Evolutionary conservation across 2,329 filamentous ascomycete genomes (phyloP).

Genomic region (Bisporella sp.): DNA sequence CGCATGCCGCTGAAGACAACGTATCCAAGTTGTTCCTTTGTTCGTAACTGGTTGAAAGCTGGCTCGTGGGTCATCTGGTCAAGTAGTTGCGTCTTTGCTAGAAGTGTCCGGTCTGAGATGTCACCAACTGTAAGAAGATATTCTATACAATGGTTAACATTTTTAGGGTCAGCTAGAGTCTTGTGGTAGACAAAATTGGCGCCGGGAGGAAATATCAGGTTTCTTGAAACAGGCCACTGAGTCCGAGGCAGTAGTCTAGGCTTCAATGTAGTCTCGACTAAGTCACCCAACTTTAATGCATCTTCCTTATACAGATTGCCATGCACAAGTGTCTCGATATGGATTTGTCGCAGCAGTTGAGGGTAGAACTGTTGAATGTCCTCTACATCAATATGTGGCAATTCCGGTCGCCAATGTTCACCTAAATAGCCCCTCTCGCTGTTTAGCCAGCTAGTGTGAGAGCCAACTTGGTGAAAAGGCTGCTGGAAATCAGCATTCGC

Average conservation of each 20-base stretch:
- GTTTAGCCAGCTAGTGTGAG: slow-evolving; percentile 75
- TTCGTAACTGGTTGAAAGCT: slow-evolving; percentile 87
- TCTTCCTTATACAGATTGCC: slow-evolving; percentile 95
- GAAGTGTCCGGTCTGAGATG: slow-evolving; percentile 58
- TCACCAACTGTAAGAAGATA: slow-evolving; percentile 68
- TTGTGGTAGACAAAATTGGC: slow-evolving; percentile 80
- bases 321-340: slow-evolving; percentile 82
- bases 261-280: slow-evolving; percentile 72
- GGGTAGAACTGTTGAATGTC: slow-evolving; percentile 73
- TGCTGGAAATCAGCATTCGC: slow-evolving; percentile 85
- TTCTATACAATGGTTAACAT: slow-evolving; percentile 82
- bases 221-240: slow-evolving; percentile 75
- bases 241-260: slow-evolving; percentile 65
- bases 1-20: slow-evolving; percentile 82
- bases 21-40: slow-evolving; percentile 96
- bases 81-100: slow-evolving; percentile 73
- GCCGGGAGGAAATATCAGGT: slow-evolving; percentile 69
- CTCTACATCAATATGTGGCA: slow-evolving; percentile 66
- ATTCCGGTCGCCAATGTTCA: slow-evolving; percentile 71
- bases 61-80: slow-evolving; percentile 91
- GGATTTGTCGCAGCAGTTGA: slow-evolving; percentile 73
- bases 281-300: slow-evolving; percentile 73
- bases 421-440: slow-evolving; percentile 71
- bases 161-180: slow-evolving; percentile 75
- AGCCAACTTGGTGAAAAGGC: slow-evolving; percentile 81